Evolutionary conservation across 768 basidiomycete species (phyloP).

Genomic region (Termitomyces sp.): DNA sequence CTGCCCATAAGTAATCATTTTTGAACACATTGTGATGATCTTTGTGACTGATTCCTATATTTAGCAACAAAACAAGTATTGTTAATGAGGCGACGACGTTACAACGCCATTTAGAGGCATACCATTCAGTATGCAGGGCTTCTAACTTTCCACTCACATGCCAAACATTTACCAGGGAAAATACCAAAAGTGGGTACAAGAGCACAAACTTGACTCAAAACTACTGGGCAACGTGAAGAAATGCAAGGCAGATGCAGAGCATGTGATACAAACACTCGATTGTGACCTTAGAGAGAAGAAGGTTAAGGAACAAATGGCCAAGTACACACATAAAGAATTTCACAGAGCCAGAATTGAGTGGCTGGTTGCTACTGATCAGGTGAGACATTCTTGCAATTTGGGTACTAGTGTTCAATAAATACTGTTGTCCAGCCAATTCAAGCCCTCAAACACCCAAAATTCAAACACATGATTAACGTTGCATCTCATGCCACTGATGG

Average conservation of each 20-base stretch:
- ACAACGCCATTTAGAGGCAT: background rate
- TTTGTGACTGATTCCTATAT: background rate
- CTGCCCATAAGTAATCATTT: background rate
- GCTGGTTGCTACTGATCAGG: constrained; percentile 40
- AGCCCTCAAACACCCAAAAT: constrained; percentile 35
- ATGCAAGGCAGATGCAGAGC: constrained; percentile 15
- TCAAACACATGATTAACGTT: constrained; percentile 34
- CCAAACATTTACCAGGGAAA: background rate
- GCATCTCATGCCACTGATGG: constrained; percentile 35
- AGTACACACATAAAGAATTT: constrained; percentile 30
- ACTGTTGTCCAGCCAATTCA: constrained; percentile 24
- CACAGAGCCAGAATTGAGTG: constrained; percentile 31
- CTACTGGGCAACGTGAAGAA: constrained; percentile 21
- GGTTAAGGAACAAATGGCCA: background rate
- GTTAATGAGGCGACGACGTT: background rate
- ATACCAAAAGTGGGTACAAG: constrained; percentile 29
- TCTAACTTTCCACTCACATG: background rate
- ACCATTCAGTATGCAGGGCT: background rate
- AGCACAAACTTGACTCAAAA: constrained; percentile 28
- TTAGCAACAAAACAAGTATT: background rate
- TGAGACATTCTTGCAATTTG: constrained; percentile 12
- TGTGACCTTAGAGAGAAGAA: constrained; percentile 21
- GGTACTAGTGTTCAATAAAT: background rate
- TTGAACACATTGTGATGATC: too few relatives aligned
- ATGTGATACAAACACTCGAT: constrained; percentile 22